Percentiles rank a stretch among this genome's conserved stretches.
Conservation (phyloP, 2,329 filamentous ascomycete species). For the Aspergillus aculeatinus region DNA sequence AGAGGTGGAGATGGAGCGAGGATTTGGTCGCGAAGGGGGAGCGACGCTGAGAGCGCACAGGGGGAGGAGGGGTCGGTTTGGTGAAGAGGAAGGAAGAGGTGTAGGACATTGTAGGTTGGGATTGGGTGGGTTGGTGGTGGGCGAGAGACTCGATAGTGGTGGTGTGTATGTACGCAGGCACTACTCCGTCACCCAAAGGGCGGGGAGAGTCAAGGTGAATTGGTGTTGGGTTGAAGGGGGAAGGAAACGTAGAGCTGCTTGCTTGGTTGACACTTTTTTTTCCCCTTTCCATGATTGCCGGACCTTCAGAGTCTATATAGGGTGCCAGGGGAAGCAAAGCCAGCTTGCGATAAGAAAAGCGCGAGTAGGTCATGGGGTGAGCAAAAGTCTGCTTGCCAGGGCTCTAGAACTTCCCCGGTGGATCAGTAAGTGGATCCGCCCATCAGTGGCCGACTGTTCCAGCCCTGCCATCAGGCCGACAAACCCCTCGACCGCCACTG, state of each 20-base stretch:
- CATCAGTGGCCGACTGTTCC: slow-evolving; percentile 3
- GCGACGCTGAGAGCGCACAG: not conserved
- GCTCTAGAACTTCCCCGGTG: slow-evolving; percentile 6
- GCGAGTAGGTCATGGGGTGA: slow-evolving; percentile 2
- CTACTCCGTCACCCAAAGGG: slow-evolving; percentile 4
- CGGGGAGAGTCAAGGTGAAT: not conserved
- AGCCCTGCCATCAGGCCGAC: slow-evolving; percentile 7
- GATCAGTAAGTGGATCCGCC: not conserved
- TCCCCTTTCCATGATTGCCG: not conserved
- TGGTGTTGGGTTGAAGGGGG: not conserved
- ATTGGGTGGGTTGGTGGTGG: too few species aligned
- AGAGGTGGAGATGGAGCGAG: slow-evolving; percentile 5
- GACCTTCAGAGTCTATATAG: slow-evolving; percentile 2
- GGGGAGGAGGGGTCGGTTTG: slow-evolving; percentile 1
- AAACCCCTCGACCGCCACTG: not conserved
- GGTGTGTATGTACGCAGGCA: not conserved
- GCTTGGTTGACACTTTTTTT: not conserved
- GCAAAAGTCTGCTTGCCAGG: slow-evolving; percentile 1
- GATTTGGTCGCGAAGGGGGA: slow-evolving; percentile 2
- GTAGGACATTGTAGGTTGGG: slow-evolving; percentile 4
- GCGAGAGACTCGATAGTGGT: not conserved
- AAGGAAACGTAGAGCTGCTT: not conserved
- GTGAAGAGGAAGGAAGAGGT: slow-evolving; percentile 2
- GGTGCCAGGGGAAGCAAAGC: not conserved
- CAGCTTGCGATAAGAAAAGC: not conserved